Conservation (phyloP, 2,329 filamentous ascomycete genomes). For the Cercospora sp. region DNA sequence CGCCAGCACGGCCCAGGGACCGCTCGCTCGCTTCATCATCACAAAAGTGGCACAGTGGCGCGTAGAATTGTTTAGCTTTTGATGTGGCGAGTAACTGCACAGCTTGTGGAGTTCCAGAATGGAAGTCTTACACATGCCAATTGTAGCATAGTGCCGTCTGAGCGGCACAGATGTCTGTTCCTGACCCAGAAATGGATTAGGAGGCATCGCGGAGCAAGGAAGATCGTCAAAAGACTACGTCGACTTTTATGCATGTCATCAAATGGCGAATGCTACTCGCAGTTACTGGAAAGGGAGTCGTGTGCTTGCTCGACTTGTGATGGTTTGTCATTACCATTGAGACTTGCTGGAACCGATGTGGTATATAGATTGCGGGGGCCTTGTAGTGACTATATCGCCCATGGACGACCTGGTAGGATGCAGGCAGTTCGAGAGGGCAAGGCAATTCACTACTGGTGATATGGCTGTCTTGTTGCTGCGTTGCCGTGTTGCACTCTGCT, state of each 20-base stretch:
- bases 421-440: background rate
- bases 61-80: background rate
- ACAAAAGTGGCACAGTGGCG: background rate
- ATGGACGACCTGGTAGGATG: background rate
- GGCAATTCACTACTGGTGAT: background rate
- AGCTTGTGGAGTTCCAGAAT: background rate
- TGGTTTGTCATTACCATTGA: background rate
- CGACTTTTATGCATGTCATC: background rate
- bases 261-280: background rate
- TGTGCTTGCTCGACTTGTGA: background rate
- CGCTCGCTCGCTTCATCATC: background rate
- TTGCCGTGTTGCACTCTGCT: background rate
- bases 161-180: background rate
- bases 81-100: background rate
- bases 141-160: background rate
- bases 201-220: background rate
- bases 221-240: background rate
- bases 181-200: background rate
- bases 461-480: background rate
- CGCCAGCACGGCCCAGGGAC: background rate
- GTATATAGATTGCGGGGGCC: background rate
- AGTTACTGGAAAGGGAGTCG: background rate
- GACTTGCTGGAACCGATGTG: background rate
- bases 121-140: background rate
- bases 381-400: background rate